phyloP scores from a whole-genome alignment of 1,139 yeast species.

The Saccharomycopsis hybrid region DNA sequence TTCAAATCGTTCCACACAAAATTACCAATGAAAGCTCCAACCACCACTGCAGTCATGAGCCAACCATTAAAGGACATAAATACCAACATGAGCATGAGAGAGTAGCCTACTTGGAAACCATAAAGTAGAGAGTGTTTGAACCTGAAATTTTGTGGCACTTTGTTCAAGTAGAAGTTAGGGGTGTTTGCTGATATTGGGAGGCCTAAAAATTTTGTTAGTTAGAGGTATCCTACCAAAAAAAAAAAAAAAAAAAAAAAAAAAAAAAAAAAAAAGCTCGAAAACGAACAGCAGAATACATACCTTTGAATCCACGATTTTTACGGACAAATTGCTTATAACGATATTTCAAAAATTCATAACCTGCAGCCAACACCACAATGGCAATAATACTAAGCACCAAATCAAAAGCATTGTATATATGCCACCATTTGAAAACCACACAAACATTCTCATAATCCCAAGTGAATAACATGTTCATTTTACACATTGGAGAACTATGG shows the following conservation, averaged over 20 bases:
- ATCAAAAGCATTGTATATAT: conserved; percentile 45
- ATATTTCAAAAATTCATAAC: conserved; percentile 55
- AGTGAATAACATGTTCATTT: conserved; percentile 78
- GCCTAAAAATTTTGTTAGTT: too few species aligned
- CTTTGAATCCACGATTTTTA: not conserved
- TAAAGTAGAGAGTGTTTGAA: conserved; percentile 42
- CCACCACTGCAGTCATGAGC: conserved; percentile 66
- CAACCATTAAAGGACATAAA: conserved; percentile 85
- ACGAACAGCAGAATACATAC: too few species aligned
- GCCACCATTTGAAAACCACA: conserved; percentile 77
- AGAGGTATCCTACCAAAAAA: too few species aligned
- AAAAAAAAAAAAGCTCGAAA: too few species aligned
- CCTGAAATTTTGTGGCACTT: conserved; percentile 24
- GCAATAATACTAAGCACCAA: conserved; percentile 48
- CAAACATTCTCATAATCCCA: conserved; percentile 75
- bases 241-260: too few species aligned
- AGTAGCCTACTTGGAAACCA: conserved; percentile 70
- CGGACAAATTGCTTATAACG: not conserved
- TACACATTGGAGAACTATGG: conserved; percentile 36
- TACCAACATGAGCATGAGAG: conserved; percentile 70
- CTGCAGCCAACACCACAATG: conserved; percentile 44
- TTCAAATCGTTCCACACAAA: conserved; percentile 46
- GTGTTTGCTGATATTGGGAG: not conserved
- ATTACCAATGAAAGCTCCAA: conserved; percentile 65
- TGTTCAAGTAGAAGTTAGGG: conserved; percentile 6